Percentiles rank a stretch among this genome's conserved stretches.
phyloP scores from a whole-genome alignment of 257 asterid genomes.

The Solanum lycopersicoides region DNA sequence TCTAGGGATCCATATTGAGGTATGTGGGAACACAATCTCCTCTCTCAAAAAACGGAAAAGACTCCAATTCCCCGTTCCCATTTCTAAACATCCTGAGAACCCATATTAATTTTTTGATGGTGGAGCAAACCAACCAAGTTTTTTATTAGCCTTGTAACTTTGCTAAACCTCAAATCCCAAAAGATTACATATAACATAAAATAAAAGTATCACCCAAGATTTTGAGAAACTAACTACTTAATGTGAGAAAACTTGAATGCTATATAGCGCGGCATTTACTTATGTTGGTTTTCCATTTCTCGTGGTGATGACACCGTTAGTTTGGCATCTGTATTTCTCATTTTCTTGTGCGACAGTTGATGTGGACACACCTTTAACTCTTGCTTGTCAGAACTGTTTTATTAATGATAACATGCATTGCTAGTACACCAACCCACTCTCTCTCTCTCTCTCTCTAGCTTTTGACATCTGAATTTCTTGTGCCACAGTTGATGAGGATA shows the following conservation, averaged over 20 bases:
- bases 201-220: background rate
- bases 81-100: background rate
- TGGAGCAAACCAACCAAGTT: background rate
- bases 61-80: background rate
- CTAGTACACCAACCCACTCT: background rate
- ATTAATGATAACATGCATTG: background rate
- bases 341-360: slow-evolving; percentile 47
- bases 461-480: background rate
- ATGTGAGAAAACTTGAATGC: background rate
- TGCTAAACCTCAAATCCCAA: background rate
- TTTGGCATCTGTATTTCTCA: background rate
- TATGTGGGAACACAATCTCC: background rate
- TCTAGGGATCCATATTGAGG: background rate
- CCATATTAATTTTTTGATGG: background rate
- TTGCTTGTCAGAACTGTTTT: slow-evolving; percentile 68
- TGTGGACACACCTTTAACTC: slow-evolving; percentile 67
- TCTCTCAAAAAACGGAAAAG: background rate
- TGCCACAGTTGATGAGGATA: slow-evolving; percentile 79
- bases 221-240: background rate
- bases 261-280: background rate
- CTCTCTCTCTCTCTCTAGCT: background rate
- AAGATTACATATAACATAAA: background rate
- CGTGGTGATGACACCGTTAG: background rate
- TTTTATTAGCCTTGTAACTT: background rate
- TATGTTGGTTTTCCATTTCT: background rate